Percentiles rank a stretch among this genome's conserved stretches.
Evolutionary conservation across 352 stramenopile genomes (phyloP).

Genomic region (Phytophthora pinifolia): DNA sequence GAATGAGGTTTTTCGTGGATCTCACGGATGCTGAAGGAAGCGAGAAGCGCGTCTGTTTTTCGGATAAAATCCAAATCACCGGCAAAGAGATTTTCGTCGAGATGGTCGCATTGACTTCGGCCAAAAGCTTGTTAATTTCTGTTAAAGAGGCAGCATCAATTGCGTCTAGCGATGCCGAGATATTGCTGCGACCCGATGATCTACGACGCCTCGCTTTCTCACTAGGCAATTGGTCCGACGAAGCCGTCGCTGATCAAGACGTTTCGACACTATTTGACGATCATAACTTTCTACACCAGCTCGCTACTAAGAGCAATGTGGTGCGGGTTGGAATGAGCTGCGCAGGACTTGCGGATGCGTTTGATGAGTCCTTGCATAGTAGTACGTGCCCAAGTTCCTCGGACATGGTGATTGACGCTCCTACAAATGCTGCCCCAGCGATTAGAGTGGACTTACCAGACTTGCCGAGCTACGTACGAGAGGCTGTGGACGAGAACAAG

Average conservation of each 20-base stretch:
- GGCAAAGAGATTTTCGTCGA: constrained; percentile 17
- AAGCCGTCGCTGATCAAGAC: constrained; percentile 4
- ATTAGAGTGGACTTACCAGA: constrained; percentile 8
- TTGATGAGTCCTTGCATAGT: neutral
- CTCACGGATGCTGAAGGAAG: constrained; percentile 17
- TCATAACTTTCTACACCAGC: constrained; percentile 31
- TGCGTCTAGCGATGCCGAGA: neutral
- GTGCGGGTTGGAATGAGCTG: constrained; percentile 32
- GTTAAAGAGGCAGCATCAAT: constrained; percentile 2
- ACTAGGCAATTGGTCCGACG: constrained; percentile 2
- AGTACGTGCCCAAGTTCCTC: neutral
- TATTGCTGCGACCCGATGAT: constrained; percentile 26
- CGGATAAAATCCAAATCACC: constrained; percentile 15
- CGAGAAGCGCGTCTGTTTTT: constrained; percentile 22
- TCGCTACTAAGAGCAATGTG: constrained; percentile 35
- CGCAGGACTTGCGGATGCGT: neutral
- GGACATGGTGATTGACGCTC: constrained; percentile 5
- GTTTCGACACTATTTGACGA: constrained; percentile 32
- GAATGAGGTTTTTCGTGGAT: constrained; percentile 28
- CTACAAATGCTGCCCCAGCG: constrained; percentile 1
- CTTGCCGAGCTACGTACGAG: constrained; percentile 18
- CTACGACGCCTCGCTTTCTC: constrained; percentile 21
- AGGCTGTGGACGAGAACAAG: constrained; percentile 28
- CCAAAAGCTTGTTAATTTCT: constrained; percentile 29
- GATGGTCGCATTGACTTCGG: constrained; percentile 22